Evolutionary conservation across 306 rosid species (phyloP).

Genomic region (Corylus avellana): DNA sequence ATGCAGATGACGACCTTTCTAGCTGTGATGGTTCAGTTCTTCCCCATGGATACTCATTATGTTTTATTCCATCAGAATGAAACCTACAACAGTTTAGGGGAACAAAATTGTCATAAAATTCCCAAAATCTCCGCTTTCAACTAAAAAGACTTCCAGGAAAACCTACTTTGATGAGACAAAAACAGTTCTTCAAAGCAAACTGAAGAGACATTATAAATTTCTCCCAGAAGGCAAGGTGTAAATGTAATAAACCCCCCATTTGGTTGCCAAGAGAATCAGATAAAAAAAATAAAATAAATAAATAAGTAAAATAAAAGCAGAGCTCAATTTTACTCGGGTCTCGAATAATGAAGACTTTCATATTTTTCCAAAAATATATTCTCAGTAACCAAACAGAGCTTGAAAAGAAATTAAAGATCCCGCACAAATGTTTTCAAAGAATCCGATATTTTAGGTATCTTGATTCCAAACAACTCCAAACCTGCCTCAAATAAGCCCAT

Average conservation of each 20-base stretch:
- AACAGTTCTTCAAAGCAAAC: background rate
- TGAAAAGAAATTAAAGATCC: background rate
- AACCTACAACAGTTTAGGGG: conserved; percentile 50
- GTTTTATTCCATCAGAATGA: conserved; percentile 48
- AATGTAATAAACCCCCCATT: background rate
- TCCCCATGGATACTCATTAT: conserved; percentile 50
- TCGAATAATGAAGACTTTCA: background rate
- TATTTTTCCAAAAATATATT: background rate
- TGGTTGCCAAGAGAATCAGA: background rate
- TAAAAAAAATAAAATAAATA: background rate
- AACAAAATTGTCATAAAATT: conserved; percentile 5
- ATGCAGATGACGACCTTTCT: conserved; percentile 56
- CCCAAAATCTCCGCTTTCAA: background rate
- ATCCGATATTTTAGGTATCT: background rate
- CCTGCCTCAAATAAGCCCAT: background rate
- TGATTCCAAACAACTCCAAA: background rate
- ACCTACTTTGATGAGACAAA: background rate
- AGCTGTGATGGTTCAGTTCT: conserved; percentile 46
- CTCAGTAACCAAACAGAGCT: background rate
- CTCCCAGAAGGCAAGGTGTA: background rate
- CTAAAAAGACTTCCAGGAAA: background rate
- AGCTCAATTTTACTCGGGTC: background rate
- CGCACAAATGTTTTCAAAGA: background rate
- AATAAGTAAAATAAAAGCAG: background rate
- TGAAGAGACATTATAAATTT: background rate